Evolutionary conservation across 768 basidiomycete genomes (phyloP).

Genomic region (Xerocomellus intermedius): DNA sequence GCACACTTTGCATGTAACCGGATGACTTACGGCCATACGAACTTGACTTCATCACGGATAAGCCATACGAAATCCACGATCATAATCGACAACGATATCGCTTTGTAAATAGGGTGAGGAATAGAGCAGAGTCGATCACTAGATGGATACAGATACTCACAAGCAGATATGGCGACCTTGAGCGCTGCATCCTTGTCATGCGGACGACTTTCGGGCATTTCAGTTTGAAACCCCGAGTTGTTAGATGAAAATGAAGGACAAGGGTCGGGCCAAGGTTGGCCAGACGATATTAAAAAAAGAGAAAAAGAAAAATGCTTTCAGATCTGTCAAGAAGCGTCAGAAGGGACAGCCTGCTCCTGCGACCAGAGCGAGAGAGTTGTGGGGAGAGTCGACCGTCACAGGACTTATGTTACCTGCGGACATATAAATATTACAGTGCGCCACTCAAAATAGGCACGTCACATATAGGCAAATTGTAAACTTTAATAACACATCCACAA

Average conservation of each 20-base stretch:
- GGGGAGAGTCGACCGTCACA: neutral
- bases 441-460: too few species aligned
- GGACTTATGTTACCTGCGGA: too few species aligned
- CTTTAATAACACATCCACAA: too few species aligned
- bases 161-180: slow-evolving; percentile 12
- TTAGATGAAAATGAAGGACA: neutral
- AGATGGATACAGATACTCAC: slow-evolving; percentile 1
- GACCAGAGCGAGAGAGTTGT: neutral
- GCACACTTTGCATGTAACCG: neutral
- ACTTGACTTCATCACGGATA: slow-evolving; percentile 14
- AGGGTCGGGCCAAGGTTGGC: neutral
- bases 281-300: neutral
- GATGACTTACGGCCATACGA: slow-evolving; percentile 24
- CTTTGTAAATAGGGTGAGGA: neutral
- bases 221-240: neutral
- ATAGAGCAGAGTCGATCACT: neutral
- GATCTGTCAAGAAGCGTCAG: neutral
- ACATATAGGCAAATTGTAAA: too few species aligned
- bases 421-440: too few species aligned
- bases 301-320: neutral
- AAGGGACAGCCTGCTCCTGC: neutral
- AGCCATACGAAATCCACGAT: slow-evolving; percentile 10
- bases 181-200: neutral
- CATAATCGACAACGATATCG: slow-evolving; percentile 13
- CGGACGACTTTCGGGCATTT: neutral